Base-by-base conservation (phyloP, 1,284 basidiomycete genomes). In the Pseudozyma hubeiensis region DNA sequence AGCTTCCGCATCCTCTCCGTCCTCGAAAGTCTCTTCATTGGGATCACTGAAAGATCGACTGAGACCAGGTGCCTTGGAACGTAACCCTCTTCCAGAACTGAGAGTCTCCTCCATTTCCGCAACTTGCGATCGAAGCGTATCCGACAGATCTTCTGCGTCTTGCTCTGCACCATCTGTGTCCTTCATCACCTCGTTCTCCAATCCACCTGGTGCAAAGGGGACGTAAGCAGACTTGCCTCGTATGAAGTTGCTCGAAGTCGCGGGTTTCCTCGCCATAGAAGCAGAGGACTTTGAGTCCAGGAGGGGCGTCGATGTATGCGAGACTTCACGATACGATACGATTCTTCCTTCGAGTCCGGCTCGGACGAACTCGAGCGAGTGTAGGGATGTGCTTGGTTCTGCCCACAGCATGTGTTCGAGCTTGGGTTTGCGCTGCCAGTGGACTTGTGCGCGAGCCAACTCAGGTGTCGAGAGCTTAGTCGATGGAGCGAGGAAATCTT, bases 161-260 rank as follows among this genome's bases (percentile, higher is more conserved):
- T 57, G 40, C 41, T 54, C 71, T 8, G 35, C 44, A 7, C 54
- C 60, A 17, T 58, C 55, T 33, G 47, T 46, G 17, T 64, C 61
- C 49, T 64, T 66, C 62, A 75, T 66, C 34, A 77, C 71, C 43
- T 79, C 75, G 24, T 64, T 63, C 39, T 77, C 71, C n/a, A 75
- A 45, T 43, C 71, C 74, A 10, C 75, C 69, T 2, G 75, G 75
- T 10, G 70, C 75, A 35, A 77, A 77, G 0, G 95, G 95, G 3
- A 96, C 90, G 84, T 95, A 90, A 29, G 92, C 92, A 34, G 93
- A 92, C 85, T 95, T 97, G 50, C 95, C 95, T 64, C 94, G 87
- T 8, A 97, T 94, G 85, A 98, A 98, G 70, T 90, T 91, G 71
- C 89, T 88, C 48, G 87, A 87, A 6, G 70, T 62, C 7, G 90